phyloP scores from a whole-genome alignment of 2,329 filamentous ascomycete genomes.

The Phyllosticta ampelicida region DNA sequence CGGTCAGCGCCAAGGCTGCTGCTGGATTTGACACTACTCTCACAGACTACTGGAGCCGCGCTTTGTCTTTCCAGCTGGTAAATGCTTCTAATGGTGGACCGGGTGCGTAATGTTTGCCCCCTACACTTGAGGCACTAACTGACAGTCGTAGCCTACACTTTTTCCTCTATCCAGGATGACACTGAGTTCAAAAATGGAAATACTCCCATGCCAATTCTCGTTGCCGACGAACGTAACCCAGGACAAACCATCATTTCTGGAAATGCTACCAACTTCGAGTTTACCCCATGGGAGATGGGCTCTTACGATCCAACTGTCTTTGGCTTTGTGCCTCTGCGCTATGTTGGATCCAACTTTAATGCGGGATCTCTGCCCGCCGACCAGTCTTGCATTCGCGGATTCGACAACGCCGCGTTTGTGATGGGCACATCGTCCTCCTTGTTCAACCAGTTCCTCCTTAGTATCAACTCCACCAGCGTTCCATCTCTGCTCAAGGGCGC shows the following conservation, averaged over 20 bases:
- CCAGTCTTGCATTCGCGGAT: constrained; percentile 60
- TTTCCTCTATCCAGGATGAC: constrained; percentile 62
- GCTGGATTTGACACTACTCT: constrained; percentile 58
- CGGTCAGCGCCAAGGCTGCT: constrained; percentile 50
- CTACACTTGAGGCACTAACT: too few species aligned
- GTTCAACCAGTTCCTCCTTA: constrained; percentile 68
- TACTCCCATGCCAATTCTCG: constrained; percentile 62
- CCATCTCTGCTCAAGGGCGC: constrained; percentile 41
- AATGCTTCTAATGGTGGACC: constrained; percentile 65
- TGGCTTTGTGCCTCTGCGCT: constrained; percentile 60
- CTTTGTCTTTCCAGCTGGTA: constrained; percentile 76
- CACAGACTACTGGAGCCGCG: constrained; percentile 82
- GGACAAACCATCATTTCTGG: constrained; percentile 49
- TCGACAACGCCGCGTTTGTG: constrained; percentile 71
- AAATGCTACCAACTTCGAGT: constrained; percentile 69
- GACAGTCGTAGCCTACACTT: constrained; percentile 51
- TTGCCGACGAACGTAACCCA: constrained; percentile 57
- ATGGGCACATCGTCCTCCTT: constrained; percentile 79
- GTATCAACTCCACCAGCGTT: constrained; percentile 45
- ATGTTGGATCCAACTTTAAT: constrained; percentile 62
- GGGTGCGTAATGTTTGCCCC: constrained; percentile 17
- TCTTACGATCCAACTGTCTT: constrained; percentile 62
- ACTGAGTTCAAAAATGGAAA: constrained; percentile 51
- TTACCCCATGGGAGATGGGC: constrained; percentile 72
- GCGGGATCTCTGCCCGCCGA: constrained; percentile 46